Evolutionary conservation across 257 asterid genomes (phyloP).

Genomic region (Solanum bulbocastanum): DNA sequence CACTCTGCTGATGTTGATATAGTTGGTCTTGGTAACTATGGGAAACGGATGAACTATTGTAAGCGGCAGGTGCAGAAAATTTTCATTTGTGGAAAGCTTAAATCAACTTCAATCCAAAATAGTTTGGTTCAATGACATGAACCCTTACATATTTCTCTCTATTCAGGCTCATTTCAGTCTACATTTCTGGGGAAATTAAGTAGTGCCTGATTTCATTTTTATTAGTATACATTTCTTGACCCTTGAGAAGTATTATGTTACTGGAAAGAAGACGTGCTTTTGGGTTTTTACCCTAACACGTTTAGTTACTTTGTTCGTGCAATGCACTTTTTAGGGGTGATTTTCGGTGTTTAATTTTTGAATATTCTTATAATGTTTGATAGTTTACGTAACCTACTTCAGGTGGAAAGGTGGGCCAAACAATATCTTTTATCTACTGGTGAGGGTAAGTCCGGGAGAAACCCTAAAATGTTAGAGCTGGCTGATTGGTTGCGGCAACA

Average conservation of each 20-base stretch:
- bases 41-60: constrained; percentile 71
- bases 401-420: constrained; percentile 97
- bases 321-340: neutral
- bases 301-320: neutral
- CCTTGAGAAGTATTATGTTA: neutral
- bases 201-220: neutral
- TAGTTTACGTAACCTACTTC: constrained; percentile 3
- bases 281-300: neutral
- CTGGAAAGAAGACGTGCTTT: neutral
- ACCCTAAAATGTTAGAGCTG: constrained; percentile 80
- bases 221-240: neutral
- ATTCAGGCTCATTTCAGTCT: neutral
- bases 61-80: constrained; percentile 64
- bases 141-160: neutral
- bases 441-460: constrained; percentile 76
- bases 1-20: constrained; percentile 78
- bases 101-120: neutral
- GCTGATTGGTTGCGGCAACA: constrained; percentile 71
- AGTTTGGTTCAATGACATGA: neutral
- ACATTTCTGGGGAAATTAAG: neutral
- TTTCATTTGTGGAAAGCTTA: neutral
- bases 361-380: constrained; percentile 2
- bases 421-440: constrained; percentile 84
- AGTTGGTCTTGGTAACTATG: constrained; percentile 62
- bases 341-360: neutral